Conservation (phyloP, 2,329 filamentous ascomycete species). For the Fusarium sp. region DNA sequence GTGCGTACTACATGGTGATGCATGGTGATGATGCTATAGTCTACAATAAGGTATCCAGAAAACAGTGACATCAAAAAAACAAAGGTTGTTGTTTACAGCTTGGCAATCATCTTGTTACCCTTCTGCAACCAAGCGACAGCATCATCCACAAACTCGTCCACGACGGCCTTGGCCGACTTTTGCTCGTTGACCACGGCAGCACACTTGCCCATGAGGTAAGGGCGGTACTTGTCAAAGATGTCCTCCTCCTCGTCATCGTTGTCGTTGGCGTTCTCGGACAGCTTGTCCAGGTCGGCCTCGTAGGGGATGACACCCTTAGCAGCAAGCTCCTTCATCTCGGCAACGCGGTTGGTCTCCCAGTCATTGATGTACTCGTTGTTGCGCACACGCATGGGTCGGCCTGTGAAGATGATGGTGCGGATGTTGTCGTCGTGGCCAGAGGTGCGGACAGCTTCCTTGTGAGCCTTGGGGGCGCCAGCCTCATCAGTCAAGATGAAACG, state of each 20-base stretch:
- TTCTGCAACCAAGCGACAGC: constrained; percentile 77
- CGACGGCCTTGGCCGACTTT: constrained; percentile 89
- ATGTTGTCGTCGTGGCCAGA: constrained; percentile 95
- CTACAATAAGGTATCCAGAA: constrained; percentile 34
- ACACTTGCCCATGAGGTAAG: constrained; percentile 96
- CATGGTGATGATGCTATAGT: constrained; percentile 41
- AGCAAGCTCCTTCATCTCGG: constrained; percentile 93
- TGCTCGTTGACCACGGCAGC: constrained; percentile 93
- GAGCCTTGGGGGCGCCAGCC: constrained; percentile 90
- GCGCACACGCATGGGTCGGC: constrained; percentile 91
- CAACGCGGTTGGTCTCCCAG: constrained; percentile 92
- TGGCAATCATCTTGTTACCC: constrained; percentile 75
- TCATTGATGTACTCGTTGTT: constrained; percentile 93
- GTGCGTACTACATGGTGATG: constrained; percentile 11
- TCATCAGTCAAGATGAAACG: constrained; percentile 95
- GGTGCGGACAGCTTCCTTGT: constrained; percentile 95
- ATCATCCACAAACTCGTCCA: constrained; percentile 92
- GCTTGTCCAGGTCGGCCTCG: constrained; percentile 90
- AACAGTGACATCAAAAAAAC: constrained; percentile 12
- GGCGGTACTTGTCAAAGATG: constrained; percentile 88
- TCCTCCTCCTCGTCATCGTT: constrained; percentile 82
- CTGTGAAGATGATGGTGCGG: constrained; percentile 98
- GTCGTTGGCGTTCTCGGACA: constrained; percentile 72
- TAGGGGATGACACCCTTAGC: constrained; percentile 91
- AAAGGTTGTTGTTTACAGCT: constrained; percentile 67